Evolutionary conservation across 1,284 basidiomycete genomes (phyloP).

Genomic region (Fistulinella cinereoalba): DNA sequence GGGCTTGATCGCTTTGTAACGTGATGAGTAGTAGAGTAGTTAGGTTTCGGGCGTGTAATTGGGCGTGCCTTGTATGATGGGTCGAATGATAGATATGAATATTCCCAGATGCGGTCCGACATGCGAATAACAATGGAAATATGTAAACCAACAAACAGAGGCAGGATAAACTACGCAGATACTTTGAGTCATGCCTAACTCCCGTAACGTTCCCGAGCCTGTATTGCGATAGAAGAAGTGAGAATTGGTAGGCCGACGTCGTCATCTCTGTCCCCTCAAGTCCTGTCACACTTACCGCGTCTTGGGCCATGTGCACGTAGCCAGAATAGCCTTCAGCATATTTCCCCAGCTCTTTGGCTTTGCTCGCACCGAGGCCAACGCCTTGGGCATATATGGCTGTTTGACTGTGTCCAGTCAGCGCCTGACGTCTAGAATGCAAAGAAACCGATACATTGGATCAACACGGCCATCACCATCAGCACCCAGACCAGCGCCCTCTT

Average conservation of each 20-base stretch:
- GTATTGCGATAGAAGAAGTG: slow-evolving; percentile 26
- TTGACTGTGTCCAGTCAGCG: slow-evolving; percentile 43
- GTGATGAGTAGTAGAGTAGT: not conserved
- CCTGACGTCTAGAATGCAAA: not conserved
- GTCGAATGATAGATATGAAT: slow-evolving; percentile 22
- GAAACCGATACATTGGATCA: slow-evolving; percentile 65
- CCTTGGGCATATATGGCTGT: slow-evolving; percentile 85
- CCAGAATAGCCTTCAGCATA: slow-evolving; percentile 68
- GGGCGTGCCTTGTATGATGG: slow-evolving; percentile 1
- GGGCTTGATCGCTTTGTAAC: slow-evolving; percentile 29
- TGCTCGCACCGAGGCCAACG: slow-evolving; percentile 84
- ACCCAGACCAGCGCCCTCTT: slow-evolving; percentile 83
- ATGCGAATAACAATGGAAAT: slow-evolving; percentile 11
- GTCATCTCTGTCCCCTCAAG: slow-evolving; percentile 22
- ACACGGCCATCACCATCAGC: slow-evolving; percentile 76
- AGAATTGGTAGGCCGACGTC: slow-evolving; percentile 17
- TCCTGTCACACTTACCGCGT: slow-evolving; percentile 45
- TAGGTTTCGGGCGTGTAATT: not conserved
- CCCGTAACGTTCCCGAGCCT: slow-evolving; percentile 48
- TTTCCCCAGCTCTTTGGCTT: slow-evolving; percentile 80
- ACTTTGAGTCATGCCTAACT: slow-evolving; percentile 21
- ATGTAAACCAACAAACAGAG: slow-evolving; percentile 12
- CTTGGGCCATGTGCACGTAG: slow-evolving; percentile 74
- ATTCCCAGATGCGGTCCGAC: slow-evolving; percentile 9
- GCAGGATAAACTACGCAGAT: slow-evolving; percentile 8